Evolutionary conservation across 306 rosid species (phyloP), one percentile per base, ranked within the genome.

Genomic region (Rosa rugosa): DNA sequence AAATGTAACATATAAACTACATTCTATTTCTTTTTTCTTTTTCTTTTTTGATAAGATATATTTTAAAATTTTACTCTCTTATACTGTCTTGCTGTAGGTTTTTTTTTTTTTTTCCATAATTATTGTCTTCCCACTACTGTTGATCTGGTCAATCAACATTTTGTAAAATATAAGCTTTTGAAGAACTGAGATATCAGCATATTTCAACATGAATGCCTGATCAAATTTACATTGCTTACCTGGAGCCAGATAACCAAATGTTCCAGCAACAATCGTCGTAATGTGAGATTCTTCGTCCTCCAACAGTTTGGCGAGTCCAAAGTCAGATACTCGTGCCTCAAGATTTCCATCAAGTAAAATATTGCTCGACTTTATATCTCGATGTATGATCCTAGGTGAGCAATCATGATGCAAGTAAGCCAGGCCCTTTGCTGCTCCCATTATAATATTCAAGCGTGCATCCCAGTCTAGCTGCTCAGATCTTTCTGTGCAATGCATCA

Each of bases 341-440:
- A 96, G 87, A 87, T 88, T 93, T 53, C 93, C 98, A 79, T 93
- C 98, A 41, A 96, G 98, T 38, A 96, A 91, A 84, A 96, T 96
- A 80, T 96, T 96, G 87, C 99, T 96, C 0, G 99, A 96, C 81
- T 96, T 96, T 83, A 96, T 96, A 87, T 96, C 99, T 71, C 99
- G 90, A 71, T 96, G 99, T 83, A 96, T 90, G 83, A 96, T 88
- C 88, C 99, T 89, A 9, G 99, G 99, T 45, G 98, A 91, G 84
- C 98, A 96, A 86, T 96, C 99, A 72, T 96, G 99, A 82, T 93
- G 99, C 93, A 93, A 89, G 89, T 96, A 96, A 12, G 98, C 93
- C 76, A 96, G 91, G 84, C 99, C 99, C 85, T 96, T 96, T 76
- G 99, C 97, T 71, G 98, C 99, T 83, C 99, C 99, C 97, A 96